phyloP scores from a whole-genome alignment of 2,329 filamentous ascomycete genomes.

The Aureobasidium namibiae region DNA sequence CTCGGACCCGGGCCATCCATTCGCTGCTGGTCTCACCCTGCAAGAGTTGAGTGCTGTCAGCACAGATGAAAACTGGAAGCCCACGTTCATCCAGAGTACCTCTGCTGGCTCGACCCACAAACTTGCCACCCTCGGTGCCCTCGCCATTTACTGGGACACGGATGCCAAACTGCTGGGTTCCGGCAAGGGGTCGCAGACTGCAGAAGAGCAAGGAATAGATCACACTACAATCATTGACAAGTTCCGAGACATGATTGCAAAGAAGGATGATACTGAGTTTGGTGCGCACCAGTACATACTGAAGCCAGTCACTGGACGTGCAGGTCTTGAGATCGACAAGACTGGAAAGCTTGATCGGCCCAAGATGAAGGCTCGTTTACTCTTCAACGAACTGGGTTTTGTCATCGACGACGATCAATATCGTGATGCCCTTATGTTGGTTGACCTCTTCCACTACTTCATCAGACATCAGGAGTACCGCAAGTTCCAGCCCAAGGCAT shows the following conservation, averaged over 20 bases:
- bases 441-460: conserved; percentile 97
- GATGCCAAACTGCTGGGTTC: conserved; percentile 77
- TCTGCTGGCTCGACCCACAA: conserved; percentile 74
- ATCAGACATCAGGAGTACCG: conserved; percentile 97
- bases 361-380: conserved; percentile 79
- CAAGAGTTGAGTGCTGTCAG: conserved; percentile 96
- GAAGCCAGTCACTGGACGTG: conserved; percentile 89
- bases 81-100: conserved; percentile 88
- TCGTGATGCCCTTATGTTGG: conserved; percentile 93
- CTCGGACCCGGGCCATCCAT: conserved; percentile 88
- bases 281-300: conserved; percentile 82
- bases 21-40: conserved; percentile 83
- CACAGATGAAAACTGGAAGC: conserved; percentile 89
- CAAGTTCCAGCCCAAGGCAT: conserved; percentile 76
- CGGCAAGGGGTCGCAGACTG: conserved; percentile 62
- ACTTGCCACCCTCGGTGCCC: conserved; percentile 76
- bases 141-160: conserved; percentile 98
- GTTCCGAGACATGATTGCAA: conserved; percentile 73
- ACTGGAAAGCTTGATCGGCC: conserved; percentile 70
- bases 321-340: conserved; percentile 92
- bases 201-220: conserved; percentile 51
- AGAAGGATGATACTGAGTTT: conserved; percentile 49
- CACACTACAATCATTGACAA: conserved; percentile 70
- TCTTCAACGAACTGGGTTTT: conserved; percentile 96
- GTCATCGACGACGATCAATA: conserved; percentile 98